phyloP scores from a whole-genome alignment of 2,329 filamentous ascomycete species.

The Fusarium illudens region DNA sequence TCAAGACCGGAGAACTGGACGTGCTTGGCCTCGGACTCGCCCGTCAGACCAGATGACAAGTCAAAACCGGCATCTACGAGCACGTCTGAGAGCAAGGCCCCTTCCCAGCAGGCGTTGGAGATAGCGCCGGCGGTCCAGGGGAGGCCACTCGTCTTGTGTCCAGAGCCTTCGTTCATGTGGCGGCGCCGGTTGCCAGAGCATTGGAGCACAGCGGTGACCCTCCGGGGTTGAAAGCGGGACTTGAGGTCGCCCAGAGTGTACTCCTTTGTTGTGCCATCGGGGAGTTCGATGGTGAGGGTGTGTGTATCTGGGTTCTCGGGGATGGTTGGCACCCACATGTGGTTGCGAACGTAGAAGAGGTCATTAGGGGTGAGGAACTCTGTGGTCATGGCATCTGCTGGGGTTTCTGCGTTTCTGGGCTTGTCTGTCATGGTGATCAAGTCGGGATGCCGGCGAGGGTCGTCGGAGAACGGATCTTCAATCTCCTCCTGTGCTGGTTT shows the following conservation, averaged over 20 bases:
- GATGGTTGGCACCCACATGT: conserved; percentile 69
- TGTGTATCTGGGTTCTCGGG: conserved; percentile 51
- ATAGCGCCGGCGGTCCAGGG: conserved; percentile 69
- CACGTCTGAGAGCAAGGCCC: conserved; percentile 63
- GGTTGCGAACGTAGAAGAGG: conserved; percentile 68
- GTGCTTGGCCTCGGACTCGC: conserved; percentile 55
- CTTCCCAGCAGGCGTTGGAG: conserved; percentile 67
- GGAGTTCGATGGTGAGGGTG: conserved; percentile 62
- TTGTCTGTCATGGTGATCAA: conserved; percentile 62
- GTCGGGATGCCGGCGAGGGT: conserved; percentile 60
- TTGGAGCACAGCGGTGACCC: conserved; percentile 64
- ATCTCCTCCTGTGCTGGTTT: conserved; percentile 61
- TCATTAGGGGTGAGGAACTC: conserved; percentile 64
- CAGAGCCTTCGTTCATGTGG: conserved; percentile 62
- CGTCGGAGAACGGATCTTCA: conserved; percentile 67
- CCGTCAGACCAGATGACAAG: conserved; percentile 47
- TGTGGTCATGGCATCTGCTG: conserved; percentile 55
- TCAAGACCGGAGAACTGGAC: conserved; percentile 68
- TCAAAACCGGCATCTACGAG: conserved; percentile 64
- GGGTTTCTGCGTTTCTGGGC: conserved; percentile 70
- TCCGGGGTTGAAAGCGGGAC: conserved; percentile 58
- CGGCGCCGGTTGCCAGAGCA: conserved; percentile 68
- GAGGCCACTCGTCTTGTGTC: conserved; percentile 62
- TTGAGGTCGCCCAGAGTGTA: conserved; percentile 66
- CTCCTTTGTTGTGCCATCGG: conserved; percentile 60